phyloP scores from a whole-genome alignment of 1,284 basidiomycete genomes.

The Cryptococcus neoformans region DNA sequence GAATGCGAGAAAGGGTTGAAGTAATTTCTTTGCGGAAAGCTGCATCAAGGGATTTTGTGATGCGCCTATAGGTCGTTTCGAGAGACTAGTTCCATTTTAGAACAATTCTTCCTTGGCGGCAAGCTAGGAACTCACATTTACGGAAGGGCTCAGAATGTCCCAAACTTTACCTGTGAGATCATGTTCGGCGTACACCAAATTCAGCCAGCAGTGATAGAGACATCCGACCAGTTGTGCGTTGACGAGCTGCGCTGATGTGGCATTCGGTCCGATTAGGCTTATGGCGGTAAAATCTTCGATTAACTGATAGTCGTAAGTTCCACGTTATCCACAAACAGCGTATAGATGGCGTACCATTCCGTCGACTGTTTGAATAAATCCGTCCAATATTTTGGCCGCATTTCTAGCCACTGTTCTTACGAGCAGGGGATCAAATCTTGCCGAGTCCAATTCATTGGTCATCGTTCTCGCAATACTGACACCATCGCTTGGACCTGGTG shows the following conservation, averaged over 20 bases:
- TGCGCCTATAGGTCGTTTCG: constrained; percentile 58
- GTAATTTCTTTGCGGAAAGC: constrained; percentile 75
- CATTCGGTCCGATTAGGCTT: constrained; percentile 68
- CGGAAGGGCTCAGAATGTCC: constrained; percentile 59
- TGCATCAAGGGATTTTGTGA: constrained; percentile 66
- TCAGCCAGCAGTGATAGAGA: constrained; percentile 70
- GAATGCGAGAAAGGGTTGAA: constrained; percentile 72
- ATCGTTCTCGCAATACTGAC: constrained; percentile 69
- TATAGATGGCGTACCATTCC: constrained; percentile 55
- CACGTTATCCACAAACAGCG: not conserved
- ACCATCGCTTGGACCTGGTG: constrained; percentile 73
- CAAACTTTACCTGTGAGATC: constrained; percentile 68
- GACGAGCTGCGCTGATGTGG: constrained; percentile 69
- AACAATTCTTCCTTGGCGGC: too few species aligned
- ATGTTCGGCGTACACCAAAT: constrained; percentile 64
- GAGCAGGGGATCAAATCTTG: constrained; percentile 86
- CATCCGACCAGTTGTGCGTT: constrained; percentile 75
- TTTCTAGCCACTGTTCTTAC: constrained; percentile 73
- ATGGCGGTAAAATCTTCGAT: constrained; percentile 72
- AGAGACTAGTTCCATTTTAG: constrained; percentile 55
- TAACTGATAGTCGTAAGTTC: constrained; percentile 52
- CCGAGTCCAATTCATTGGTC: constrained; percentile 87
- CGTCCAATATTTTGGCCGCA: constrained; percentile 63
- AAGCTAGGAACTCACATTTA: constrained; percentile 55
- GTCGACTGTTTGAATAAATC: constrained; percentile 62